These are phyloP conservation scores for Penicillium digitatum DNA, from an alignment of 2,329 filamentous ascomycete species.

Conservation along the genomic window DNA sequence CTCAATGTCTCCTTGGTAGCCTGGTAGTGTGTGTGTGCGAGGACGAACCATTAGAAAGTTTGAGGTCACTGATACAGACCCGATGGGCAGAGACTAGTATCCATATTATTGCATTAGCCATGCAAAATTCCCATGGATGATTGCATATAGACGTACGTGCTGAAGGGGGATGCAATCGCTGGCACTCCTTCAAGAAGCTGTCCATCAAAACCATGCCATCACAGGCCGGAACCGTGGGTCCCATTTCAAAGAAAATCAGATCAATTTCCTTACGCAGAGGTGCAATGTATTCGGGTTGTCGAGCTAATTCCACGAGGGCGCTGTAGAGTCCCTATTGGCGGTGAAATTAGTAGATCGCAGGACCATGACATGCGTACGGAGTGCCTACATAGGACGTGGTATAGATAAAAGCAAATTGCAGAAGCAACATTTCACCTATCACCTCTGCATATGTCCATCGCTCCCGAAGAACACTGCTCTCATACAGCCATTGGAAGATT, in stretches of 20 bases:
- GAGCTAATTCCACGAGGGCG: conserved; percentile 17
- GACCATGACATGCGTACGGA: neutral
- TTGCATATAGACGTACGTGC: conserved; percentile 17
- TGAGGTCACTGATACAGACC: conserved; percentile 14
- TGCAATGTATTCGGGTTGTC: conserved; percentile 17
- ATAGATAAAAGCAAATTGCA: conserved; percentile 25
- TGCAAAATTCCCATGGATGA: neutral
- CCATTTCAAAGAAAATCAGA: conserved; percentile 3
- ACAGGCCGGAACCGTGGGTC: conserved; percentile 13
- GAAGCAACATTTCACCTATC: conserved; percentile 21
- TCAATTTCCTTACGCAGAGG: conserved; percentile 18
- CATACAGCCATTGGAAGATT: conserved; percentile 23
- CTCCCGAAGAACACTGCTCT: conserved; percentile 15
- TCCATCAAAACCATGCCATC: conserved; percentile 19
- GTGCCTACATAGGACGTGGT: conserved; percentile 20
- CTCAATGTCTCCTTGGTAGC: neutral
- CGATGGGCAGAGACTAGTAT: conserved; percentile 22
- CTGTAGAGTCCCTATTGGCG: conserved; percentile 18
- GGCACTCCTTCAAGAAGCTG: conserved; percentile 24
- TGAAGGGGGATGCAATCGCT: conserved; percentile 21
- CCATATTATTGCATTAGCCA: neutral
- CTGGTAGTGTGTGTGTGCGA: neutral
- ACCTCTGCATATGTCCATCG: conserved; percentile 22
- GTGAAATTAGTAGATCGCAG: neutral
- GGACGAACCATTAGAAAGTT: conserved; percentile 20